Evolutionary conservation across 306 rosid species (phyloP).

Genomic region (Myrica gale): DNA sequence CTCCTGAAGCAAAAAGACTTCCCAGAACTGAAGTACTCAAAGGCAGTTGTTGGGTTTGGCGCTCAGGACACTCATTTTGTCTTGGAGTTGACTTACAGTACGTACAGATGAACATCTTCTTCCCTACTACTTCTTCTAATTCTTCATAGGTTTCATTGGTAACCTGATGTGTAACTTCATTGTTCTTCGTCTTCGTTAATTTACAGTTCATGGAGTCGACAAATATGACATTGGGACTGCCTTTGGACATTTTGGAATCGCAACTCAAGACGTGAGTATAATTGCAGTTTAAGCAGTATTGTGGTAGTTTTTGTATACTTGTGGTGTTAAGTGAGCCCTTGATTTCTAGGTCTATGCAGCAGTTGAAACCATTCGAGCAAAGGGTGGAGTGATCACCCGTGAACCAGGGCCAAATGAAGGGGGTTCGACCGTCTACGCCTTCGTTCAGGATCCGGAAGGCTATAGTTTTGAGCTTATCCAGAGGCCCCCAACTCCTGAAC

Average conservation of each 20-base stretch:
- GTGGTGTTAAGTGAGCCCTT: not conserved
- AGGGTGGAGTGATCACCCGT: conserved; percentile 80
- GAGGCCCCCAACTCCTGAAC: conserved; percentile 75
- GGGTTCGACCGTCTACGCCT: conserved; percentile 62
- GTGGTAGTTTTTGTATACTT: not conserved
- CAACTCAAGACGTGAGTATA: conserved; percentile 73
- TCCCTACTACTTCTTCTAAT: too few relatives aligned
- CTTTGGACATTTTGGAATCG: conserved; percentile 90
- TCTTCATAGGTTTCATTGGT: not conserved
- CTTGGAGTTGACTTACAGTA: conserved; percentile 86
- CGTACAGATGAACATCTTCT: conserved; percentile 21
- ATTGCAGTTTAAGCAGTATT: not conserved
- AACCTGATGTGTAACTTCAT: not conserved
- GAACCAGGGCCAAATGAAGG: conserved; percentile 92
- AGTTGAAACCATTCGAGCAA: conserved; percentile 64
- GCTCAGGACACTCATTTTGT: conserved; percentile 71
- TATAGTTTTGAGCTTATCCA: conserved; percentile 75
- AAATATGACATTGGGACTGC: conserved; percentile 87
- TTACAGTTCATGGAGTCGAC: conserved; percentile 70
- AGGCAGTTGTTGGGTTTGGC: conserved; percentile 90
- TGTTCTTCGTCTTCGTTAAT: not conserved
- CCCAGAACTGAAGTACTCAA: conserved; percentile 80
- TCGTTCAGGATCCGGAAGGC: conserved; percentile 93
- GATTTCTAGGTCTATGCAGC: conserved; percentile 60
- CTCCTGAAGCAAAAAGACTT: conserved; percentile 73